Percentiles rank a stretch among this genome's conserved stretches.
Evolutionary conservation across 2,329 filamentous ascomycete species (phyloP).

Genomic region (Aspergillus piperis): DNA sequence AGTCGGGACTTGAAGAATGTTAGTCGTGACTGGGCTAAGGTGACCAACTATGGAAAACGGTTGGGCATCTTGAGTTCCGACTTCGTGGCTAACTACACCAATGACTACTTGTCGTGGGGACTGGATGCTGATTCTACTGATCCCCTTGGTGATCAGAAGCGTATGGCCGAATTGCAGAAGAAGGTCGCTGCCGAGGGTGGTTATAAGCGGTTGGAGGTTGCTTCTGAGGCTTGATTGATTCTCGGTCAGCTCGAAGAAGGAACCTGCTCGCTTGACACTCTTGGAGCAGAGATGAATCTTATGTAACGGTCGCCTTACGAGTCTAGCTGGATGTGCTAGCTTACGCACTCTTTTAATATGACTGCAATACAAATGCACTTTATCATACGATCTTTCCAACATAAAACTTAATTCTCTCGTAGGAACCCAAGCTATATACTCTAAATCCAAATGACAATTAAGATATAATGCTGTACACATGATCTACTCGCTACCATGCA

Average conservation of each 20-base stretch:
- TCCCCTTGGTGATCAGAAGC: constrained; percentile 72
- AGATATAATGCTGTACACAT: neutral
- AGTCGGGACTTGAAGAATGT: constrained; percentile 75
- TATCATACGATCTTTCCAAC: neutral
- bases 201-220: constrained; percentile 45
- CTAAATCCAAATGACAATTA: neutral
- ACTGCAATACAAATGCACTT: neutral
- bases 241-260: neutral
- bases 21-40: constrained; percentile 72
- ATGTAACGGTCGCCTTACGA: neutral
- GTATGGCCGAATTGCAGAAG: constrained; percentile 69
- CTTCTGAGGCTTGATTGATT: constrained; percentile 26
- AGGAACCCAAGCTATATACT: too few relatives aligned
- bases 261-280: neutral
- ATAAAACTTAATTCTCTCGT: too few relatives aligned
- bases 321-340: neutral
- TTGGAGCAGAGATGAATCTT: too few relatives aligned
- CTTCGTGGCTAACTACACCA: constrained; percentile 75
- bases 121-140: constrained; percentile 66
- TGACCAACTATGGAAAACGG: constrained; percentile 74
- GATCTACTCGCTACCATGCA: neutral
- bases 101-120: constrained; percentile 67
- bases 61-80: constrained; percentile 64
- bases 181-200: constrained; percentile 66
- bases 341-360: neutral